phyloP scores from a whole-genome alignment of 2,329 filamentous ascomycete genomes.

The Arachnomyces sp. region DNA sequence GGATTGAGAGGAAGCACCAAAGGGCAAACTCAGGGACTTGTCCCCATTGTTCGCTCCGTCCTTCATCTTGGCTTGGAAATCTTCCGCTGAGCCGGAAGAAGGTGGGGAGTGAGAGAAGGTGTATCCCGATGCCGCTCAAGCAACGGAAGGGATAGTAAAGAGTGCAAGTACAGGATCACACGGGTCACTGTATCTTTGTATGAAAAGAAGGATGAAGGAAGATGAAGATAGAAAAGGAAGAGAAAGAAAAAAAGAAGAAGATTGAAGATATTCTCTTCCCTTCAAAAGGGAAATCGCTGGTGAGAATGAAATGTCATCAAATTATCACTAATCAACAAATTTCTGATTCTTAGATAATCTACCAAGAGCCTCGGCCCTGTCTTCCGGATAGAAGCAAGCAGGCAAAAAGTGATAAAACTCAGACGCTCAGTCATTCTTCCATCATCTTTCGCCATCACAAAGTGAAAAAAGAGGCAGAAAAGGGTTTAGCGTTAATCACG shows the following conservation, averaged over 20 bases:
- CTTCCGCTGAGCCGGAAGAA: no score
- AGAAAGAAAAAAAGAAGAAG: conserved; percentile 11
- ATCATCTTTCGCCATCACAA: no score
- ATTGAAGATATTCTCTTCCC: neutral
- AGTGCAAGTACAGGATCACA: conserved; percentile 13
- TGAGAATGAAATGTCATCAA: no score
- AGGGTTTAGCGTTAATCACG: conserved; percentile 22
- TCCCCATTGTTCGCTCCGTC: no score
- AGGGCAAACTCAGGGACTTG: neutral
- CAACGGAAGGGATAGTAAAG: neutral
- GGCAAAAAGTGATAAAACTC: no score
- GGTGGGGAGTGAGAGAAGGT: no score
- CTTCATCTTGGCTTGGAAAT: no score
- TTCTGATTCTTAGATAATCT: conserved; percentile 17
- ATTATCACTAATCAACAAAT: neutral
- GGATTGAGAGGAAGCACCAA: conserved; percentile 21
- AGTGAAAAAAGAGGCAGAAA: neutral
- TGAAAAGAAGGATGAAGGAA: conserved; percentile 6
- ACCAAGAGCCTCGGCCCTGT: conserved; percentile 21
- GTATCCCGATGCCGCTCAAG: neutral
- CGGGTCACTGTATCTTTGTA: conserved; percentile 13
- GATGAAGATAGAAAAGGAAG: conserved; percentile 13
- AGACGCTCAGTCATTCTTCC: no score
- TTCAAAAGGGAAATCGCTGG: no score
- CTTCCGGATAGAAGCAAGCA: conserved; percentile 10